Percentiles rank a stretch among this genome's conserved stretches.
Conservation (phyloP, 2,329 filamentous ascomycete species). For the Phialophora tarda region DNA sequence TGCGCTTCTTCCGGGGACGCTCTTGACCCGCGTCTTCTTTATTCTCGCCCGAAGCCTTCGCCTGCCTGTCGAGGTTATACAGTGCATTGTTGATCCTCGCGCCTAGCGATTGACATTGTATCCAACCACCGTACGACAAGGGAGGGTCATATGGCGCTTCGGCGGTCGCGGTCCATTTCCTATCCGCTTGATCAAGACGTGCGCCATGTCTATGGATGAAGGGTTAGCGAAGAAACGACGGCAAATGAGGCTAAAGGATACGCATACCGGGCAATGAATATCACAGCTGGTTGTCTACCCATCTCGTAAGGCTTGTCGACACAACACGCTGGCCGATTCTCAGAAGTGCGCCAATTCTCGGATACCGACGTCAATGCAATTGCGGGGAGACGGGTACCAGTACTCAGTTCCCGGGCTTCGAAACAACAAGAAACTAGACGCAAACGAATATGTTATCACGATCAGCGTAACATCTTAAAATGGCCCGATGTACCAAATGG, state of each 20-base stretch:
- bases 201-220: slow-evolving; percentile 75
- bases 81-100: slow-evolving; percentile 79
- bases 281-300: slow-evolving; percentile 49
- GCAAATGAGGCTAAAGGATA: no score
- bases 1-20: slow-evolving; percentile 54
- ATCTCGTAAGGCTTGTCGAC: slow-evolving; percentile 35
- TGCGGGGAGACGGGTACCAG: background rate
- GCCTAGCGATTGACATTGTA: slow-evolving; percentile 81
- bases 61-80: slow-evolving; percentile 53
- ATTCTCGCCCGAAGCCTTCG: background rate
- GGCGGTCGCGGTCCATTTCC: slow-evolving; percentile 91
- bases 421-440: background rate
- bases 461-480: slow-evolving; percentile 10
- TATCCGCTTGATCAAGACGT: slow-evolving; percentile 91
- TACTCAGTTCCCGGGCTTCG: background rate
- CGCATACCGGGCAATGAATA: slow-evolving; percentile 51
- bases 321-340: background rate
- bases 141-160: slow-evolving; percentile 95
- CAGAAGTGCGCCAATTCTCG: background rate
- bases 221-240: background rate
- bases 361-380: background rate
- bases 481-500: background rate
- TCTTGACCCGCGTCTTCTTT: slow-evolving; percentile 33
- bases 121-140: slow-evolving; percentile 91
- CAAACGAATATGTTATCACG: slow-evolving; percentile 3